Percentiles rank a stretch among this genome's conserved stretches.
These are phyloP conservation scores for Alternaria alternata DNA, from an alignment of 2,329 filamentous ascomycete genomes.

Conservation along the genomic window DNA sequence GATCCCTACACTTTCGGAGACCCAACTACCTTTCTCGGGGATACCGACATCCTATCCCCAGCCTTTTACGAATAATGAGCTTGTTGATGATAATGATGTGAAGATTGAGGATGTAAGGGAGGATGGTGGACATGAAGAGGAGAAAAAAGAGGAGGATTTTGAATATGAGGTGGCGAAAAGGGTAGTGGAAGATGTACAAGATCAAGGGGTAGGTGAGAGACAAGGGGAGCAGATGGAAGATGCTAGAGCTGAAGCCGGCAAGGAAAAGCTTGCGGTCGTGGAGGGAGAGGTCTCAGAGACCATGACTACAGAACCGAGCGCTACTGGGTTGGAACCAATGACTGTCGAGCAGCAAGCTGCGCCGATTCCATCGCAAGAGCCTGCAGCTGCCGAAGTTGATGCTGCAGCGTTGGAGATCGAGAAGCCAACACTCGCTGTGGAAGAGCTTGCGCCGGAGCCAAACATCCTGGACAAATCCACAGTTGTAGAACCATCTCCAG, in stretches of 20 bases:
- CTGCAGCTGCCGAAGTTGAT: slow-evolving; percentile 13
- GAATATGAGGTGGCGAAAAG: not conserved
- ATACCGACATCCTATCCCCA: slow-evolving; percentile 42
- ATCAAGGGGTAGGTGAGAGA: slow-evolving; percentile 9
- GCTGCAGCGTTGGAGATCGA: slow-evolving; percentile 18
- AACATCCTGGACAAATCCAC: not conserved
- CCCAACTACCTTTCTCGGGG: slow-evolving; percentile 39
- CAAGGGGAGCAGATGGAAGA: slow-evolving; percentile 12
- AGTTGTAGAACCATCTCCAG: not conserved
- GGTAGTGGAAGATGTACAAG: not conserved
- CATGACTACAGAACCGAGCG: not conserved
- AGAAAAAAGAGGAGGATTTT: not conserved
- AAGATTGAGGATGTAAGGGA: slow-evolving; percentile 7
- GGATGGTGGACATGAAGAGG: slow-evolving; percentile 6
- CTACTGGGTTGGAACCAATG: not conserved
- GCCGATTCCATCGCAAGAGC: slow-evolving; percentile 4
- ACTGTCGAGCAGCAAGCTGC: slow-evolving; percentile 3
- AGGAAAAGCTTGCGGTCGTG: slow-evolving; percentile 20
- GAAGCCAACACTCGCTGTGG: slow-evolving; percentile 23
- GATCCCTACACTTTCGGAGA: slow-evolving; percentile 40
- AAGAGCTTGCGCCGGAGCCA: slow-evolving; percentile 18
- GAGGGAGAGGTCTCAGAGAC: slow-evolving; percentile 4
- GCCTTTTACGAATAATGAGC: slow-evolving; percentile 31
- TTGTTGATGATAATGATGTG: slow-evolving; percentile 29
- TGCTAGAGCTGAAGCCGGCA: not conserved